phyloP scores from a whole-genome alignment of 1,284 basidiomycete genomes.

The Boletus sp. region DNA sequence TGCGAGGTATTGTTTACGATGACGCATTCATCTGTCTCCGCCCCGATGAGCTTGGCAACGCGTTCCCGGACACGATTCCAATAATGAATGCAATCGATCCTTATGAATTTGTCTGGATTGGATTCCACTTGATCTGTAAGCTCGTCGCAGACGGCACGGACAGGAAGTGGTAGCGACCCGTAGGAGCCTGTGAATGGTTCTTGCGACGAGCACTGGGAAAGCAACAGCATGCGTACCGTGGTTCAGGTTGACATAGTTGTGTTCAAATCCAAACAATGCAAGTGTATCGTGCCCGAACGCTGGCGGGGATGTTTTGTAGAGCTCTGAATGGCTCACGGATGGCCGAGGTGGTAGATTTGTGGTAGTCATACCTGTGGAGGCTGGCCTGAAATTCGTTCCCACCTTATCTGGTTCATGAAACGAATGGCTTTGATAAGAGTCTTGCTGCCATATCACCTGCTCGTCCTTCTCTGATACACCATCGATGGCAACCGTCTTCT shows the following conservation, averaged over 20 bases:
- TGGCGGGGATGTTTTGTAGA: conserved; percentile 38
- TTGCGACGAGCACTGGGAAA: not conserved
- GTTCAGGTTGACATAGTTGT: conserved; percentile 66
- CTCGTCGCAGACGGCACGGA: conserved; percentile 53
- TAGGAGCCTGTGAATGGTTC: conserved; percentile 56
- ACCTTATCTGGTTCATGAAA: conserved; percentile 7
- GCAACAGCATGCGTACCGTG: conserved; percentile 48
- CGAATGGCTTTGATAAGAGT: too few species aligned
- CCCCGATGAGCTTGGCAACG: conserved; percentile 65
- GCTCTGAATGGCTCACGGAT: conserved; percentile 9
- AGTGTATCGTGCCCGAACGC: conserved; percentile 57
- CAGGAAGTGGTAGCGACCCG: conserved; percentile 66
- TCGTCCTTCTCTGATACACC: conserved; percentile 1
- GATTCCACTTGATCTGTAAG: conserved; percentile 55
- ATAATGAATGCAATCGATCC: conserved; percentile 45
- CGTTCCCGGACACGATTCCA: conserved; percentile 44
- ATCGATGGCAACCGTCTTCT: conserved; percentile 62
- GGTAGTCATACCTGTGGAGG: conserved; percentile 18
- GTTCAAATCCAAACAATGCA: conserved; percentile 56
- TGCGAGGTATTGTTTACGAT: conserved; percentile 69
- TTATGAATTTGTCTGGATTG: conserved; percentile 67
- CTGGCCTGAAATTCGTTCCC: not conserved
- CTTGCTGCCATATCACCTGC: too few species aligned
- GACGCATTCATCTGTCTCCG: conserved; percentile 64
- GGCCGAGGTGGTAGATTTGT: not conserved